These are phyloP conservation scores for Aspergillus sclerotioniger DNA, from an alignment of 495 filamentous ascomycete genomes.

Conservation along the genomic window DNA sequence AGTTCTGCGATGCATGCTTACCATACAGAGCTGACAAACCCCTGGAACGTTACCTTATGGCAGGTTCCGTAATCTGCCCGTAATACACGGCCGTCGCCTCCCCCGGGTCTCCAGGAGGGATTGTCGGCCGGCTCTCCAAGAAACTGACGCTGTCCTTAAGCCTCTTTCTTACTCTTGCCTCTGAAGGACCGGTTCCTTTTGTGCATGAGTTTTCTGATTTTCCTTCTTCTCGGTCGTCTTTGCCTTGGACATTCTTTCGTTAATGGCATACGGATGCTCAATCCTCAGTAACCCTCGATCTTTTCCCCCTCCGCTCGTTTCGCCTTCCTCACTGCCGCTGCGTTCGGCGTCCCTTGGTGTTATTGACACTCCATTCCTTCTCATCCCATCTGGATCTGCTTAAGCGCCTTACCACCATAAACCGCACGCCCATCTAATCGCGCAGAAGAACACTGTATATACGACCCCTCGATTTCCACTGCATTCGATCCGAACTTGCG, in stretches of 20 bases:
- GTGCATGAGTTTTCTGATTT: constrained; percentile 9
- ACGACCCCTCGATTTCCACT: neutral
- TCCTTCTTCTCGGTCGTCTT: constrained; percentile 7
- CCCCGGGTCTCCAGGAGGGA: constrained; percentile 9
- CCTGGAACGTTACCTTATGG: neutral
- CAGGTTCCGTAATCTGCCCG: constrained; percentile 8
- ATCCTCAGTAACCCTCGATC: constrained; percentile 20
- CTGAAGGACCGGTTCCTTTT: constrained; percentile 15
- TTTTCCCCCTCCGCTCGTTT: constrained; percentile 20
- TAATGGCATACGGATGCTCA: constrained; percentile 19
- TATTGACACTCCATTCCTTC: constrained; percentile 8
- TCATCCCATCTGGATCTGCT: neutral
- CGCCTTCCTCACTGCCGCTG: constrained; percentile 12
- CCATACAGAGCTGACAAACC: constrained; percentile 12
- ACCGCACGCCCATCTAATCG: neutral
- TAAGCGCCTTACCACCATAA: neutral
- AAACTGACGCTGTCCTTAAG: constrained; percentile 7
- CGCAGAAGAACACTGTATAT: neutral
- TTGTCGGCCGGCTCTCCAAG: neutral
- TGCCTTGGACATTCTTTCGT: constrained; percentile 11
- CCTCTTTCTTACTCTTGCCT: constrained; percentile 13
- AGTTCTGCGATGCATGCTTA: constrained; percentile 3
- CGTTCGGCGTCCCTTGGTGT: constrained; percentile 5
- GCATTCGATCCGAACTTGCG: neutral
- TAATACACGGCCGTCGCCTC: constrained; percentile 15